Conservation (phyloP, 805 yeast genomes). For the Suhomyces sp. region DNA sequence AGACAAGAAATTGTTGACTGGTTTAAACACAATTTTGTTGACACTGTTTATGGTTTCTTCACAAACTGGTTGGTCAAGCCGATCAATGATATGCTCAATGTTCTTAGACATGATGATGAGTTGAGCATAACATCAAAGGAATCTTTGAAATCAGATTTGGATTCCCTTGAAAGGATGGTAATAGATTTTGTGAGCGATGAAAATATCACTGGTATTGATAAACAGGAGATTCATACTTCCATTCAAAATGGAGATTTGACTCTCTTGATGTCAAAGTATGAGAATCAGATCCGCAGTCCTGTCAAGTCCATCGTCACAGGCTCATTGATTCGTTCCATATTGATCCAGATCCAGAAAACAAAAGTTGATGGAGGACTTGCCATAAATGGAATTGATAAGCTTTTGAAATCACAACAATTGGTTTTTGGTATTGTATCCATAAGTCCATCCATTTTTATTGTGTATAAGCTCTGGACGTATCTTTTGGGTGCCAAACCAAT, state of each 20-base stretch:
- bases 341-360: slow-evolving; percentile 93
- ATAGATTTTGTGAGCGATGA: slow-evolving; percentile 57
- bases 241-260: slow-evolving; percentile 78
- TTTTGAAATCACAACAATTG: slow-evolving; percentile 86
- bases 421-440: slow-evolving; percentile 93
- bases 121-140: slow-evolving; percentile 78
- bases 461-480: slow-evolving; percentile 48
- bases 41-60: slow-evolving; percentile 67
- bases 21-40: slow-evolving; percentile 56
- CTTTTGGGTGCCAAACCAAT: slow-evolving; percentile 30
- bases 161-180: slow-evolving; percentile 86
- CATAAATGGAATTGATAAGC: slow-evolving; percentile 83
- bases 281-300: slow-evolving; percentile 69
- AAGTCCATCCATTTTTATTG: slow-evolving; percentile 68
- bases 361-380: slow-evolving; percentile 95
- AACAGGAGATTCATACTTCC: slow-evolving; percentile 39
- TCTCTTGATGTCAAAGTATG: slow-evolving; percentile 77
- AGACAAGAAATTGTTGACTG: slow-evolving; percentile 56
- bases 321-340: slow-evolving; percentile 66
- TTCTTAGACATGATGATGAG: slow-evolving; percentile 83
- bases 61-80: slow-evolving; percentile 85
- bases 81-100: slow-evolving; percentile 63
- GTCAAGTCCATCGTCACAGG: slow-evolving; percentile 64
- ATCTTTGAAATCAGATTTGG: slow-evolving; percentile 73
- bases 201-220: slow-evolving; percentile 14